A percentile compares a stretch with the other conserved stretches of the same genome.
Evolutionary conservation across 2,329 filamentous ascomycete species (phyloP).

Genomic region (Dothiorella sarmentorum): DNA sequence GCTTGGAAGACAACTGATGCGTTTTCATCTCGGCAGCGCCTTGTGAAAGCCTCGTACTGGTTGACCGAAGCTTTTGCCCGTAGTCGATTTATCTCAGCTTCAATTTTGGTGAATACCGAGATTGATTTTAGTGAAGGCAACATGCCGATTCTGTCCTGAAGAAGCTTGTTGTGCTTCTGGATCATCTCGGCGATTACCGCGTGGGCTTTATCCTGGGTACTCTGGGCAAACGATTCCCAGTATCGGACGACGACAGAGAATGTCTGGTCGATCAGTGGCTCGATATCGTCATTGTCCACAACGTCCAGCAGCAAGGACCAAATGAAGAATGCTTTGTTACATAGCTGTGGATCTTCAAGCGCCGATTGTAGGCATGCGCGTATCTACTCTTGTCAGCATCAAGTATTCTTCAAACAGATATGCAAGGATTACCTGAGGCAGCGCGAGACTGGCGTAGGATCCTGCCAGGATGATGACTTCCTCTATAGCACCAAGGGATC

Average conservation of each 20-base stretch:
- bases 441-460: conserved; percentile 68
- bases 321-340: conserved; percentile 73
- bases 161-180: conserved; percentile 55
- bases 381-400: conserved; percentile 56
- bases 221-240: conserved; percentile 65
- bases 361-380: conserved; percentile 89
- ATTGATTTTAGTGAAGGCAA: conserved; percentile 76
- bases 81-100: conserved; percentile 61
- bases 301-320: conserved; percentile 77
- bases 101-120: conserved; percentile 64
- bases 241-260: conserved; percentile 82
- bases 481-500: conserved; percentile 77
- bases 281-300: conserved; percentile 71
- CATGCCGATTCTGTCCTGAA: conserved; percentile 67
- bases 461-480: conserved; percentile 80
- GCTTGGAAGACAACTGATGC: conserved; percentile 80
- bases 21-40: conserved; percentile 78
- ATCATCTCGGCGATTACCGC: conserved; percentile 64
- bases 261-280: conserved; percentile 78
- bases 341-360: conserved; percentile 69
- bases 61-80: conserved; percentile 59
- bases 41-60: conserved; percentile 66
- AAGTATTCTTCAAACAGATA: not conserved
- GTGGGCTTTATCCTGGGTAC: conserved; percentile 58
- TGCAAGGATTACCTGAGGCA: conserved; percentile 67